phyloP scores from a whole-genome alignment of 1,139 yeast genomes.

The Scheffersomyces titani region DNA sequence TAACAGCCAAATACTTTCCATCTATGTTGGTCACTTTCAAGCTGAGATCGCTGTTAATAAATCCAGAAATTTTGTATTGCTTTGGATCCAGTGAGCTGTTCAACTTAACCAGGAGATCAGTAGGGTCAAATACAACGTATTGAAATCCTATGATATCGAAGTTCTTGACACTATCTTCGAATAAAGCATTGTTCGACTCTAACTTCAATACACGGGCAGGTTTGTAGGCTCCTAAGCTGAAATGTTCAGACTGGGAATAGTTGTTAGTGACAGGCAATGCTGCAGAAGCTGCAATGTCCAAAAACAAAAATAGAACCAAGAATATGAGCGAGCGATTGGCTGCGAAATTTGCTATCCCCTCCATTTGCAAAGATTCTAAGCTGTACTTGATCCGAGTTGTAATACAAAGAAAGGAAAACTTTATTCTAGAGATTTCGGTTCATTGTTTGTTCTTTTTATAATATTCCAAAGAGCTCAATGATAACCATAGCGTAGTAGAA shows the following conservation, averaged over 20 bases:
- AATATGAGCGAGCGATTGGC: neutral
- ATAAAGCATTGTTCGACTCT: neutral
- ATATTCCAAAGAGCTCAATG: neutral
- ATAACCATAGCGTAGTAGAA: neutral
- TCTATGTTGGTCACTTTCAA: neutral
- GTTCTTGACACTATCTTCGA: neutral
- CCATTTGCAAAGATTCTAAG: too few species aligned
- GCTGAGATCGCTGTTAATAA: neutral
- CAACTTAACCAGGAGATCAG: neutral
- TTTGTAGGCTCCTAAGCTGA: neutral
- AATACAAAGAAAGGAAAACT: neutral
- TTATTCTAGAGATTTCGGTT: neutral
- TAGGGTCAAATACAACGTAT: neutral
- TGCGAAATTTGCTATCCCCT: neutral
- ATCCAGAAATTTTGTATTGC: neutral
- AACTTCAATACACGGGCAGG: neutral
- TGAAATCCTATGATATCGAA: neutral
- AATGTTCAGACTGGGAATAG: neutral
- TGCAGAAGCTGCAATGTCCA: neutral
- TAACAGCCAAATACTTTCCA: neutral
- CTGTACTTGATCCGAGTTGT: too few species aligned
- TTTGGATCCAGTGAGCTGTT: neutral
- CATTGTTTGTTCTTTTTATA: neutral
- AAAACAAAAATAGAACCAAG: neutral
- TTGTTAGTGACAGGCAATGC: neutral